Evolutionary conservation across 2,329 filamentous ascomycete genomes (phyloP).

Genomic region (Aspergillus udagawae): DNA sequence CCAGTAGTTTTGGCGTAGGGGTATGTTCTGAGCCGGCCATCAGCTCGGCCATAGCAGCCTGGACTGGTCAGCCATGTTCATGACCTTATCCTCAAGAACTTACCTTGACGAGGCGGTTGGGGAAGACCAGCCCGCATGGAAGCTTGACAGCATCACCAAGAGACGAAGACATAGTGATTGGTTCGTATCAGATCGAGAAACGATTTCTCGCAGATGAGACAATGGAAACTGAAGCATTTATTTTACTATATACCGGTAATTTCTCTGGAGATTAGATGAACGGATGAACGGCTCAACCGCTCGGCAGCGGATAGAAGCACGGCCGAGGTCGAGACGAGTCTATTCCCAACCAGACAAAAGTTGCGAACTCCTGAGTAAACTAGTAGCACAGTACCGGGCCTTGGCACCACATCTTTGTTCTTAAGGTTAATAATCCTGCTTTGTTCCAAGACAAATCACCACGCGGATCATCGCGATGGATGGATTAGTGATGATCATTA

Average conservation of each 20-base stretch:
- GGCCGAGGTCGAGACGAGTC: background rate
- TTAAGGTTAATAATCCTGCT: background rate
- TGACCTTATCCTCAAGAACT: slow-evolving; percentile 4
- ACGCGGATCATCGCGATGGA: background rate
- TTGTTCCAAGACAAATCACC: background rate
- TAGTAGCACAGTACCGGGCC: background rate
- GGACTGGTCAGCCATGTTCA: slow-evolving; percentile 5
- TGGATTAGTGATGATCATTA: background rate
- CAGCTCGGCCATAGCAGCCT: slow-evolving; percentile 41
- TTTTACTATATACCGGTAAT: background rate
- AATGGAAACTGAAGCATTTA: background rate
- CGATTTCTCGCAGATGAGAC: background rate
- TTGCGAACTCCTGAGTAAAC: background rate
- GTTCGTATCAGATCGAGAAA: background rate
- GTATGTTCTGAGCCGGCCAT: slow-evolving; percentile 46
- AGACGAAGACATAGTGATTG: slow-evolving; percentile 20
- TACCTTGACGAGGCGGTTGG: slow-evolving; percentile 51
- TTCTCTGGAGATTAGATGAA: background rate
- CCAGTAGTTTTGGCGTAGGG: slow-evolving; percentile 41
- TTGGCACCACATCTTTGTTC: background rate
- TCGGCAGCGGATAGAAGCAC: background rate
- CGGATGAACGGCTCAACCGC: too few species aligned
- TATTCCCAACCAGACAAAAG: background rate
- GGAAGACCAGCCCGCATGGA: slow-evolving; percentile 53
- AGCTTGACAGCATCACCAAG: slow-evolving; percentile 46